phyloP scores from a whole-genome alignment of 2,329 filamentous ascomycete species.

The Calonectria pseudoreteaudii region DNA sequence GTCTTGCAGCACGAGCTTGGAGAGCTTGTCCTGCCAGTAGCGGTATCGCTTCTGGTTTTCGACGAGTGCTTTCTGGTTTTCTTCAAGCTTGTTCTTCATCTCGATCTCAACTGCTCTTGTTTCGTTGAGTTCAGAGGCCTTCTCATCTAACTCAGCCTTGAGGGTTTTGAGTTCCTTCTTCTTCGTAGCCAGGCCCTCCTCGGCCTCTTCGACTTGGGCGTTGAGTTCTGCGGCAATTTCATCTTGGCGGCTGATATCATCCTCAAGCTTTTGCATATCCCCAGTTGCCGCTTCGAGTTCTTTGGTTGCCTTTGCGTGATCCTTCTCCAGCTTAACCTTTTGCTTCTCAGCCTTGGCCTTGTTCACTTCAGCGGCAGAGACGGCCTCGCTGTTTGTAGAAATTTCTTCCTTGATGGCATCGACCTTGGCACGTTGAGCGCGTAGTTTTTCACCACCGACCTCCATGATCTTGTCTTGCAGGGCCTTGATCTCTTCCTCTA shows the following conservation, averaged over 20 bases:
- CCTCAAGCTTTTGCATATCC: slow-evolving; percentile 83
- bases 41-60: slow-evolving; percentile 88
- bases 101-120: slow-evolving; percentile 93
- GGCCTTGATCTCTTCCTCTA: slow-evolving; percentile 92
- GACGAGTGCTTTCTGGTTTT: slow-evolving; percentile 87
- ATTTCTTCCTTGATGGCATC: slow-evolving; percentile 91
- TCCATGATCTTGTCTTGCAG: slow-evolving; percentile 99
- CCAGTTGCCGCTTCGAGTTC: slow-evolving; percentile 79
- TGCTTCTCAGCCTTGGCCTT: slow-evolving; percentile 96
- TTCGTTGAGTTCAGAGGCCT: slow-evolving; percentile 86
- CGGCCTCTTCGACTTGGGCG: slow-evolving; percentile 82
- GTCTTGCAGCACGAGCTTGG: slow-evolving; percentile 86
- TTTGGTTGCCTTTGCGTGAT: slow-evolving; percentile 80
- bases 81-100: slow-evolving; percentile 97
- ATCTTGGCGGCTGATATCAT: slow-evolving; percentile 82
- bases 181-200: slow-evolving; percentile 81
- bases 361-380: slow-evolving; percentile 86
- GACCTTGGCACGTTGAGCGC: slow-evolving; percentile 90
- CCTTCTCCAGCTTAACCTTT: slow-evolving; percentile 86
- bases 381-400: slow-evolving; percentile 80
- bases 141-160: slow-evolving; percentile 89
- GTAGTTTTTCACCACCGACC: slow-evolving; percentile 92
- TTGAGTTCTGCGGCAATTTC: slow-evolving; percentile 80
- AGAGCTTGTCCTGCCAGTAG: slow-evolving; percentile 92
- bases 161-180: slow-evolving; percentile 83